Base-by-base conservation (phyloP, 192 early-diverging fungal genomes). In the Coemansia sp. region DNA sequence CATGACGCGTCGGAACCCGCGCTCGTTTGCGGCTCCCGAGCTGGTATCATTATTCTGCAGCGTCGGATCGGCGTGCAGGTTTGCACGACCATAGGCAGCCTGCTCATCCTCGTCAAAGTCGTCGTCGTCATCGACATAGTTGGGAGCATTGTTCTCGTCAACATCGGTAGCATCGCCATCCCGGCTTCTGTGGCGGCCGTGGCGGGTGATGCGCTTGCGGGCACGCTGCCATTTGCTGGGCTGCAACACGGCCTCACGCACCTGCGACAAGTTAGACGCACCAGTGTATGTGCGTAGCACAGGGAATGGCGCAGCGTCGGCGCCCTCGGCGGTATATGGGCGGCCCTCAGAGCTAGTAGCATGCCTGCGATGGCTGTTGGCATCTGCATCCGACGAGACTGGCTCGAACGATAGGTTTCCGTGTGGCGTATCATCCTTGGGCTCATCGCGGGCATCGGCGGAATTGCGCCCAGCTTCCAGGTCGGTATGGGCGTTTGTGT, bases 221-320 rank as follows among this genome's bases (percentile, higher is more conserved):
- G 61, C 25, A 38, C 60, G 55, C 7, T 53, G 46, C 26, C 35
- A 33, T 9, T 39, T 35, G 1, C 58, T 50, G 10, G 53, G 54
- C 9, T 43, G 45, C 8, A 34, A 7, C 20, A 55, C 26, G 0
- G 53, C 53, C 17, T 60, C 64, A 6, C 50, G 58, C 13, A 57
- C 40, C 11, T 73, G 70, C 34, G 70, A 66, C 14, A 66, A 5
- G 0, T 55, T 62, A 8, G 70, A 73, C 1, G 70, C 63, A 0
- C 58, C 39, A 0, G 70, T 73, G 39, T 73, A 66, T 15, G 70
- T 52, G 8, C 64, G 63, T 13, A 15, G 50, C 47, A 74, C 32
- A 8, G 59, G 34, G 24, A 46, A 35, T 32, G 61, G 61, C n/a
- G 55, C 33, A 26, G 36, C 38, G 19, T 59, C 34, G 9, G n/a